phyloP scores from a whole-genome alignment of 129 eudicot species.

The Helichrysum umbraculigerum region DNA sequence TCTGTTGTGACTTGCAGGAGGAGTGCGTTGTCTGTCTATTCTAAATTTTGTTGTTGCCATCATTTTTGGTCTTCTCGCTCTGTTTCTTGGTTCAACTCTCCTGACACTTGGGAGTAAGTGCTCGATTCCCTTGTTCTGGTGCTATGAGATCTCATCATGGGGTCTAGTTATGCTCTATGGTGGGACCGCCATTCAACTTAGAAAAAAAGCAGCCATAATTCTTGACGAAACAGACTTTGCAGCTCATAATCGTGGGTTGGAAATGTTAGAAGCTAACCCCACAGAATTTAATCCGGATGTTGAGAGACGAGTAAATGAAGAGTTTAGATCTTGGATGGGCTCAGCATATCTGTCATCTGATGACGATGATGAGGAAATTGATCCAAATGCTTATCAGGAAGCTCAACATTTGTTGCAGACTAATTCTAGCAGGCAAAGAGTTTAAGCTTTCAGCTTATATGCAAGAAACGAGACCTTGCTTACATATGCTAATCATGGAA shows the following conservation, averaged over 20 bases:
- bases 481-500: not conserved
- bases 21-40: slow-evolving; percentile 88
- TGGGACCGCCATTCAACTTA: slow-evolving; percentile 64
- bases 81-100: slow-evolving; percentile 85
- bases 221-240: slow-evolving; percentile 63
- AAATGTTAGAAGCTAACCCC: slow-evolving; percentile 83
- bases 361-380: slow-evolving; percentile 82
- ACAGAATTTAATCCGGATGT: slow-evolving; percentile 74
- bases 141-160: slow-evolving; percentile 88
- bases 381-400: slow-evolving; percentile 57
- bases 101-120: slow-evolving; percentile 90
- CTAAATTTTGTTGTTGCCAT: slow-evolving; percentile 65
- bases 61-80: slow-evolving; percentile 76
- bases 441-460: slow-evolving; percentile 22
- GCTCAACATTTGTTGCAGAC: slow-evolving; percentile 35
- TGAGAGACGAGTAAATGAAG: slow-evolving; percentile 84
- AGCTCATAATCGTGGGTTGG: slow-evolving; percentile 68
- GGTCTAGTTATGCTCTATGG: slow-evolving; percentile 73
- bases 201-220: slow-evolving; percentile 66
- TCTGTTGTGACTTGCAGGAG: slow-evolving; percentile 53
- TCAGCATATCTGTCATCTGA: slow-evolving; percentile 82
- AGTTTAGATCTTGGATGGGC: slow-evolving; percentile 97
- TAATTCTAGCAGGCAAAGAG: slow-evolving; percentile 60
- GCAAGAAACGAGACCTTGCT: not conserved
- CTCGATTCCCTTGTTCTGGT: slow-evolving; percentile 89